phyloP scores from a whole-genome alignment of 371 early-diverging fungal species.

The Nosema muscidifuracis region DNA sequence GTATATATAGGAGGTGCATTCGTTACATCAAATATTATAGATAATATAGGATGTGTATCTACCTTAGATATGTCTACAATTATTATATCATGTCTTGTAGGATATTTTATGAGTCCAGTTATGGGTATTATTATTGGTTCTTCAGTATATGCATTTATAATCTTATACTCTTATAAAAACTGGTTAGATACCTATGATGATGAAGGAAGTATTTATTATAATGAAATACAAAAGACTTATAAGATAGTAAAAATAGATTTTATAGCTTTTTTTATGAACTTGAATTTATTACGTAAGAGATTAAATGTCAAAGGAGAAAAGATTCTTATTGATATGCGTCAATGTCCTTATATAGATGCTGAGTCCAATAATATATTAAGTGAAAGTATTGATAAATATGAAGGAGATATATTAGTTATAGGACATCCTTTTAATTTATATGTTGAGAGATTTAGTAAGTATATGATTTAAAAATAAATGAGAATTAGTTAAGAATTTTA shows the following conservation, averaged over 20 bases:
- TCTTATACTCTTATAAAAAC: neutral
- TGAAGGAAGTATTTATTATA: neutral
- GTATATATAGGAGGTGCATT: conserved; percentile 13
- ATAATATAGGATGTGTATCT: neutral
- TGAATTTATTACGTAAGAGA: neutral
- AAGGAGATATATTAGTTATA: neutral
- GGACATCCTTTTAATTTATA: conserved; percentile 1
- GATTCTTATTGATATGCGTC: neutral
- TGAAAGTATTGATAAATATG: neutral
- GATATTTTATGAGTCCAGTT: neutral
- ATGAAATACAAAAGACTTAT: neutral
- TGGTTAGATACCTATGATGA: neutral
- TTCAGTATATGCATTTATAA: neutral
- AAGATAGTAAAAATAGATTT: conserved; percentile 1
- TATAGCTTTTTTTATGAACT: neutral
- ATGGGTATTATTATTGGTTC: neutral
- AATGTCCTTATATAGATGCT: neutral
- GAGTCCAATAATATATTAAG: neutral
- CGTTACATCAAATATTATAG: neutral
- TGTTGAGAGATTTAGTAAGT: neutral
- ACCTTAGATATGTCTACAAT: neutral
- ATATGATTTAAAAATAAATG: neutral
- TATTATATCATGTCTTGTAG: neutral
- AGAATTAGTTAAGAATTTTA: neutral
- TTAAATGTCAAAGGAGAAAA: neutral